Evolutionary conservation across 1,284 basidiomycete genomes (phyloP).

Genomic region (Sanghuangporus baumii): DNA sequence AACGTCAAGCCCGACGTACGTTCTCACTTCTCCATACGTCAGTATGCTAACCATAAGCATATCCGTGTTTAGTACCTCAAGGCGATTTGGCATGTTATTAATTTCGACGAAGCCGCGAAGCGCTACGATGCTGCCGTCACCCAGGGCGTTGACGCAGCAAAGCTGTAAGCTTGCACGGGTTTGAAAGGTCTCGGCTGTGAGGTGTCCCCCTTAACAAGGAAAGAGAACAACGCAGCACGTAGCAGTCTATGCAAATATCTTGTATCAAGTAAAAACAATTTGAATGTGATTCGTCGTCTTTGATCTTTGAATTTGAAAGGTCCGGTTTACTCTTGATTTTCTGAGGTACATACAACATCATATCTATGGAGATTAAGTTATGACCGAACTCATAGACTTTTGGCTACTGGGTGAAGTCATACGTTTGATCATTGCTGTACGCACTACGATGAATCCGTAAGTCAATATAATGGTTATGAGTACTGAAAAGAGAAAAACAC

Average conservation of each 20-base stretch:
- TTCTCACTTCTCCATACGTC: neutral
- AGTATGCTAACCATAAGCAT: neutral
- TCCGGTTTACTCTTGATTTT: neutral
- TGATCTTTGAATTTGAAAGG: neutral
- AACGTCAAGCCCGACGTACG: slow-evolving; percentile 69
- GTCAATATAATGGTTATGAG: neutral
- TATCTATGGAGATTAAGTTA: neutral
- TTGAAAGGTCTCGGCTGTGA: neutral
- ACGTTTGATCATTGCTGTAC: slow-evolving; percentile 22
- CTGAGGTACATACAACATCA: neutral
- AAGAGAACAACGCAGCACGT: neutral
- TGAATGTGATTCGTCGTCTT: neutral
- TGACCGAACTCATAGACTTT: neutral
- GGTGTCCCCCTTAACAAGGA: neutral
- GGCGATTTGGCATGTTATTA: slow-evolving; percentile 80
- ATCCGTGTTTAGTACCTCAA: slow-evolving; percentile 53
- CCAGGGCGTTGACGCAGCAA: slow-evolving; percentile 12
- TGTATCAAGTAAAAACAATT: neutral
- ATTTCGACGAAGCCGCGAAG: slow-evolving; percentile 75
- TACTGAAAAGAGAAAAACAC: neutral
- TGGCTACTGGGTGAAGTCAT: slow-evolving; percentile 25
- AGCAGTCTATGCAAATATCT: neutral
- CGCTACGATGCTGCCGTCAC: slow-evolving; percentile 47
- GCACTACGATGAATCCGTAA: neutral
- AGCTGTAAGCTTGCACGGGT: neutral